A percentile compares a stretch with the other conserved stretches of the same genome.
phyloP scores from a whole-genome alignment of 192 early-diverging fungal species.

The Linnemannia schmuckeri region DNA sequence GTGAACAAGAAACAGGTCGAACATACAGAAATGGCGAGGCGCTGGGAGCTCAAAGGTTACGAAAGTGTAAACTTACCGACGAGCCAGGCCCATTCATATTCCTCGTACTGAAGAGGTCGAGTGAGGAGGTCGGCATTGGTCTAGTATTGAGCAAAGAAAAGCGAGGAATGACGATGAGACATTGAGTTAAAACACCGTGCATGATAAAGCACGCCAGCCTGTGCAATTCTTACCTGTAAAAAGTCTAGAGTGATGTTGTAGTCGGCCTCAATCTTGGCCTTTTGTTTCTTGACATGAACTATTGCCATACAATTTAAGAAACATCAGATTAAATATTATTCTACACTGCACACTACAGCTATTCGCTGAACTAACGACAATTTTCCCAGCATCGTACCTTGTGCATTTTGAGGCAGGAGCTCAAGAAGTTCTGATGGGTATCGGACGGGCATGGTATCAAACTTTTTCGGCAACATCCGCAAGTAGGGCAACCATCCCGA shows the following conservation, averaged over 20 bases:
- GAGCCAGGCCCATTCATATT: conserved; percentile 73
- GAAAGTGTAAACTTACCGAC: conserved; percentile 58
- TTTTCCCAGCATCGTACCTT: conserved; percentile 30
- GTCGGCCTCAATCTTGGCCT: conserved; percentile 60
- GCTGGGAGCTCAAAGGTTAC: neutral
- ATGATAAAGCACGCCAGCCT: neutral
- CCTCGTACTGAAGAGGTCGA: conserved; percentile 48
- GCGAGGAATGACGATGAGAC: neutral
- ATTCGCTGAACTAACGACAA: neutral
- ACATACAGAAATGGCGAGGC: neutral
- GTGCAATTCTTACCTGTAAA: neutral
- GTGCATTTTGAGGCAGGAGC: conserved; percentile 55
- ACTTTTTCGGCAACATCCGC: conserved; percentile 63
- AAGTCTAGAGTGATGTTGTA: conserved; percentile 43
- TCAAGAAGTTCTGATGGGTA: conserved; percentile 52
- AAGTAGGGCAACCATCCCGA: conserved; percentile 64
- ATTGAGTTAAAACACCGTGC: neutral
- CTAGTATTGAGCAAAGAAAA: neutral
- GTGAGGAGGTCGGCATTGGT: conserved; percentile 25
- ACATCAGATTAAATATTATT: neutral
- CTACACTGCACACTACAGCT: neutral
- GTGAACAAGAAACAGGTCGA: neutral
- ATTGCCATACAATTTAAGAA: neutral
- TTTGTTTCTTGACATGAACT: conserved; percentile 63
- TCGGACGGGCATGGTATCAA: conserved; percentile 66